Base-by-base conservation (phyloP, 164 flowering plant genomes). In the Tetracentron sinense region DNA sequence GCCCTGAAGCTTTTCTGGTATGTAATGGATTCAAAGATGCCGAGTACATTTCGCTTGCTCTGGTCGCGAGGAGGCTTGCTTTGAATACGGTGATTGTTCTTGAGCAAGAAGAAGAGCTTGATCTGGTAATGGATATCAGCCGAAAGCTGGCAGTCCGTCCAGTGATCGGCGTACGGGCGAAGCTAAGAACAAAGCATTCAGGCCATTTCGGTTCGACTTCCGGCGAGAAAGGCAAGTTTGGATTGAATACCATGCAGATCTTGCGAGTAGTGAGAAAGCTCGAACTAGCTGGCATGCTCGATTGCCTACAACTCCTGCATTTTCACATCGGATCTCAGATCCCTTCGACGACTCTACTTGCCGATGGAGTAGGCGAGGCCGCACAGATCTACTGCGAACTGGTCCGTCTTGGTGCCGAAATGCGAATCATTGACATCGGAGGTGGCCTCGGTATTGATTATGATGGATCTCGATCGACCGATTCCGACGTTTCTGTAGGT, bases 161-260 rank as follows among this genome's bases (percentile, higher is more conserved):
- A 0, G 86, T 89, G 15, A 80, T 94, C 51, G 99, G 99, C 0
- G n/a, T 90, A 26, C 70, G 99, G 21, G 99, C 99, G 0, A 92
- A 90, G 85, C 78, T 93, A 42, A 73, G 96, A 72, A 91, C 99
- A 4, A 94, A 86, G 78, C 97, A 94, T 64, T 79, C 92, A 1
- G 99, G 99, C 23, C 99, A 94, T 74, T 94, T 91, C 54, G 99
- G 99, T 17, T 80, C 96, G 7, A 94, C 97, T 27, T 94, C 99
- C 0, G 99, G 99, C n/a, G 99, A 91, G 80, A 94, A 85, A 33
- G 99, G 99, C 6, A 94, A 94, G 72, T 94, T 94, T 52, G 99
- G 99, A 16, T 66, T 94, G 38, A 91, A 87, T 0, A 84, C 96
- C 0, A 63, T 76, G 8, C 97, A 94, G 74, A 84, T 94, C 53